These are phyloP conservation scores for Populus davidiana DNA, from an alignment of 345 rosid species.

Conservation along the genomic window DNA sequence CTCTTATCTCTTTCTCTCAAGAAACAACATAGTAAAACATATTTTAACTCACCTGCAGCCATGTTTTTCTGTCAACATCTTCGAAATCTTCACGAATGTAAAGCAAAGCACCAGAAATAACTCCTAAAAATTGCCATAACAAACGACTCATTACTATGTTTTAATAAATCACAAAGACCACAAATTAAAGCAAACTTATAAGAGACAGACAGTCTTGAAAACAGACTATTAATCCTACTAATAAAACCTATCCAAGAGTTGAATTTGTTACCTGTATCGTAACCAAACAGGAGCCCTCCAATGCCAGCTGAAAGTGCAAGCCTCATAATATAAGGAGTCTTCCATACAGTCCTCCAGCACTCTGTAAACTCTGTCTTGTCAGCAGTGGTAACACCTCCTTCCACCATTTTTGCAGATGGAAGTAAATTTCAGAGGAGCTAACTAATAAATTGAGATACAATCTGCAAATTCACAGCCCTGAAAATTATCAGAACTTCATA, in stretches of 20 bases:
- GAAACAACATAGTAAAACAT: not conserved
- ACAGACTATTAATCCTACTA: too few species aligned
- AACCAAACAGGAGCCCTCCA: slow-evolving; percentile 93
- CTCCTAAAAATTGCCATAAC: slow-evolving; percentile 34
- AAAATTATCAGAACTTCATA: not conserved
- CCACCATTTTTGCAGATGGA: slow-evolving; percentile 49
- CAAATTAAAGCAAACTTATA: not conserved
- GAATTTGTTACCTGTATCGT: slow-evolving; percentile 64
- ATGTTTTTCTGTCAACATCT: slow-evolving; percentile 56
- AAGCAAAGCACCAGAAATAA: slow-evolving; percentile 86
- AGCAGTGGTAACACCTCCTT: slow-evolving; percentile 56
- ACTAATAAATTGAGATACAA: not conserved
- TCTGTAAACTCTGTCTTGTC: slow-evolving; percentile 70
- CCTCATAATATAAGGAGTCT: slow-evolving; percentile 73
- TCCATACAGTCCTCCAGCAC: slow-evolving; percentile 69
- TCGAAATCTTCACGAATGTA: slow-evolving; percentile 72
- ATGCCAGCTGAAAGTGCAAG: slow-evolving; percentile 89
- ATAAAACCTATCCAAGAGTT: not conserved
- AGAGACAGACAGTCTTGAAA: too few species aligned
- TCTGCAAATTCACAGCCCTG: not conserved
- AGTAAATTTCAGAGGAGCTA: not conserved
- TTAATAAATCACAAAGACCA: not conserved
- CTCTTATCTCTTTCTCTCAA: not conserved
- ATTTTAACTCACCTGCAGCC: slow-evolving; percentile 51
- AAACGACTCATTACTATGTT: not conserved